These are phyloP conservation scores for Cryphonectria carpinicola DNA, from an alignment of 2,329 filamentous ascomycete genomes.

Conservation along the genomic window DNA sequence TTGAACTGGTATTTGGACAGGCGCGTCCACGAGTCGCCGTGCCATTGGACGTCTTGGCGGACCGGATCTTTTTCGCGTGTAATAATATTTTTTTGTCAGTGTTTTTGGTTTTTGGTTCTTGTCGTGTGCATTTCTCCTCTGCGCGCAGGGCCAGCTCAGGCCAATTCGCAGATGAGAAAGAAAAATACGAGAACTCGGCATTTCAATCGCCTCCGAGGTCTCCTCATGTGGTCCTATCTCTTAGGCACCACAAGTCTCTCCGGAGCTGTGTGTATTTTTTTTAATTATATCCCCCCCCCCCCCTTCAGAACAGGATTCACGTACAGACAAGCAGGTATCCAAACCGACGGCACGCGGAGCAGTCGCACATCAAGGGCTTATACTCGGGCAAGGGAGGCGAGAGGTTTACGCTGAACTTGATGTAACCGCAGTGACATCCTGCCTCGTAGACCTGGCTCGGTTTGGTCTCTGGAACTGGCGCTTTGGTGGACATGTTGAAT, in stretches of 20 bases:
- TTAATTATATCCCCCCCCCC: too few relatives aligned
- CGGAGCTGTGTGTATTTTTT: background rate
- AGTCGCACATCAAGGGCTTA: constrained; percentile 54
- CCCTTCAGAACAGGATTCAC: constrained; percentile 26
- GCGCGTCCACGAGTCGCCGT: constrained; percentile 43
- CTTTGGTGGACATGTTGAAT: constrained; percentile 22
- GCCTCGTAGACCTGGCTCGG: constrained; percentile 48
- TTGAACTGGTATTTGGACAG: constrained; percentile 50
- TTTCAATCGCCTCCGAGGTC: background rate
- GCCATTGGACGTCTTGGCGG: constrained; percentile 47
- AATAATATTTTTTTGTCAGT: background rate
- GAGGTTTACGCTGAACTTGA: constrained; percentile 52
- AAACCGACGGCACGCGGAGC: constrained; percentile 55
- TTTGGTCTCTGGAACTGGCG: constrained; percentile 23
- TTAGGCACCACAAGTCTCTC: background rate
- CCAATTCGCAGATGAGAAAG: background rate
- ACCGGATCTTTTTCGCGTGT: constrained; percentile 40
- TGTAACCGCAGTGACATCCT: constrained; percentile 57
- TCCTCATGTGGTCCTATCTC: background rate
- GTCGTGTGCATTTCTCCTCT: background rate
- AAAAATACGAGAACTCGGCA: too few relatives aligned
- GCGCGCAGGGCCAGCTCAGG: background rate
- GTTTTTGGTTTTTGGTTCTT: background rate
- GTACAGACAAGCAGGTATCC: constrained; percentile 56
- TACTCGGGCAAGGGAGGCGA: constrained; percentile 52